Conservation (phyloP, 176 grass and related monocot genomes). For the bread wheat (Triticum aestivum) region IWGSC_CS_RefSeq_v2.1 NC_057798.1:165573659-165574158, state of each 20-base stretch:
- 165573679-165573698: not conserved
- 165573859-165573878: not conserved
- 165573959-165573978: constrained; percentile 14
- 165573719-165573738: not conserved
- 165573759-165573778: not conserved
- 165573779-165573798: not conserved
- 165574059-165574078: constrained; percentile 54
- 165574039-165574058: constrained; percentile 57
- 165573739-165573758: not conserved
- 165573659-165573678: not conserved
- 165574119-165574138: constrained; percentile 14
- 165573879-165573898: not conserved
- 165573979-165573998: constrained; percentile 21
- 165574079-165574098: constrained; percentile 57
- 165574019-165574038: constrained; percentile 24
- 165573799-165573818: not conserved
- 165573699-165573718: not conserved
- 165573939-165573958: not conserved
- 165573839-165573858: constrained; percentile 1
- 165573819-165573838: not conserved
- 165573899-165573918: not conserved
- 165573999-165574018: constrained; percentile 62
- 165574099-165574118: not conserved
- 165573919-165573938: not conserved
- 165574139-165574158: not conserved